Evolutionary conservation across 345 rosid species (phyloP), one percentile per base, ranked within the genome.

Genomic region (Gossypium thurberi): DNA sequence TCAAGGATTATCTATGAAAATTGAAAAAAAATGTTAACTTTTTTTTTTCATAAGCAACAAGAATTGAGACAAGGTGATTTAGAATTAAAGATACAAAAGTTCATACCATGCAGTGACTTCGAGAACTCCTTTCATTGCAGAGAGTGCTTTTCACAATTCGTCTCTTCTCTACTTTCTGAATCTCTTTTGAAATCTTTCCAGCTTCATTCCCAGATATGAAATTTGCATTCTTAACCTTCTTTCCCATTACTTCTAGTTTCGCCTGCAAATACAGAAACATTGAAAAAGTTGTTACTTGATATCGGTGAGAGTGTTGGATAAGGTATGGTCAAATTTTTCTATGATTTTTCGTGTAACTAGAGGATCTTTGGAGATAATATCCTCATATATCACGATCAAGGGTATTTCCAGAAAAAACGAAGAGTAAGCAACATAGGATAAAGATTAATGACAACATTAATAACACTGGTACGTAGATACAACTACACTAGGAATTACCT

Each of bases 191-290:
- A 63, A 95, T 90, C 74, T 88, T 95, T 5, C 89, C 94, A 52
- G 99, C 97, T 71, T 92, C 97, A 64, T 83, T 90, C 70, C 99
- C 99, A 53, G 90, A 92, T 65, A 95, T 85, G 50, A 78, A 95
- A 56, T 93, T 82, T 0, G 99, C 99, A 33, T 95, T 92, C 78
- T 95, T 95, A 0, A 97, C 98, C 84, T 89, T 95, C 81, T 92
- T 95, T 2, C 98, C 98, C 92, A 95, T 95, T 50, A 95, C 96
- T 85, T 95, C 99, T 37, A 95, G 97, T 80, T 88, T 90, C 13
- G 78, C 96, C 99, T 92, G 73, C 76, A 82, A 77, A 66, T 23
- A 6, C 61, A 50, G 53, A 70, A 43, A 53, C 37, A 25, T 17
- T 67, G 42, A 47, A 62, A 43, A n/a, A 60, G 40, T 1, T 15